Conservation (phyloP, 179 eudicot species). For the Amaranthus tricolor region DNA sequence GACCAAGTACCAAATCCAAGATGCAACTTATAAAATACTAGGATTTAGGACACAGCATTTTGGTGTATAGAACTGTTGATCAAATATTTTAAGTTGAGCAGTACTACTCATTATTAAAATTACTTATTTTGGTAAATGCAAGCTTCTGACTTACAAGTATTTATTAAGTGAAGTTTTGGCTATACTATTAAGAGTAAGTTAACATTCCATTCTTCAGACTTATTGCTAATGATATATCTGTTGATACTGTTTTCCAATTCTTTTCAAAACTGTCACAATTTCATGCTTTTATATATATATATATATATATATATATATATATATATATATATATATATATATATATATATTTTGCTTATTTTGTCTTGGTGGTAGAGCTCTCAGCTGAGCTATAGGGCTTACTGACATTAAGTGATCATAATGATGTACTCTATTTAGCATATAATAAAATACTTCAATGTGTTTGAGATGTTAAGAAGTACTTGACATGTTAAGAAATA, state of each 20-base stretch:
- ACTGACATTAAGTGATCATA: not conserved
- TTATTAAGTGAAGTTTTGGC: not conserved
- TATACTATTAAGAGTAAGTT: constrained; percentile 16
- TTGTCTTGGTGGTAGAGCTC: constrained; percentile 1
- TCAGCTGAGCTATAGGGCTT: not conserved
- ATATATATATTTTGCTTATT: constrained; percentile 4
- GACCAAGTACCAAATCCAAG: constrained; percentile 2
- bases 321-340: too few relatives aligned
- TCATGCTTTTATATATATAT: not conserved
- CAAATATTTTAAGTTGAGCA: not conserved
- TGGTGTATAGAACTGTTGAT: not conserved
- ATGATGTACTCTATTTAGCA: too few relatives aligned
- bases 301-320: too few relatives aligned
- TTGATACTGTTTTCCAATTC: not conserved
- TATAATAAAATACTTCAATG: too few relatives aligned
- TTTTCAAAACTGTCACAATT: constrained; percentile 13
- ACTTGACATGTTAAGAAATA: too few relatives aligned
- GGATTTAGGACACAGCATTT: not conserved
- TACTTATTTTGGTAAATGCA: not conserved
- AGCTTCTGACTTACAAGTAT: constrained; percentile 8
- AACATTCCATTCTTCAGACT: constrained; percentile 12
- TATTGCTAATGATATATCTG: not conserved
- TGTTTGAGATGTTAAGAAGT: too few relatives aligned
- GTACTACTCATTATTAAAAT: not conserved
- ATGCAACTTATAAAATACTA: not conserved